Evolutionary conservation across 2,329 filamentous ascomycete species (phyloP).

Genomic region (Aaosphaeria pasadenensis): DNA sequence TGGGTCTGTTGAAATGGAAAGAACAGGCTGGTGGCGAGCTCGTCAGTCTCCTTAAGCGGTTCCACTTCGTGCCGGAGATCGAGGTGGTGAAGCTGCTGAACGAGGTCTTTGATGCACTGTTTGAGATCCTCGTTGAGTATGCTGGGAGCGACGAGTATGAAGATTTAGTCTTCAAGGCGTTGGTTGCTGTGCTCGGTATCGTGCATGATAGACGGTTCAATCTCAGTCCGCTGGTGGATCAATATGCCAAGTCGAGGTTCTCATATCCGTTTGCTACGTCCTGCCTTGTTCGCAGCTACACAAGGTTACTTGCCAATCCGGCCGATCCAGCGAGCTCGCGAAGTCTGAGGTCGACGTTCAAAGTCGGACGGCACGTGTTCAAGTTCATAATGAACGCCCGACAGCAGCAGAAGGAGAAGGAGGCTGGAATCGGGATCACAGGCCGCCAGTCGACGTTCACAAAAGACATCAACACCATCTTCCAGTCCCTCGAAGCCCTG

Average conservation of each 20-base stretch:
- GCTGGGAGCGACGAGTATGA: constrained; percentile 91
- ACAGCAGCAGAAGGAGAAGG: constrained; percentile 82
- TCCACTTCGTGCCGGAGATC: constrained; percentile 93
- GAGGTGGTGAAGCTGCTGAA: constrained; percentile 93
- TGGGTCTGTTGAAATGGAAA: constrained; percentile 84
- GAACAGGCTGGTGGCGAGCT: constrained; percentile 71
- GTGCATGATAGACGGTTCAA: constrained; percentile 94
- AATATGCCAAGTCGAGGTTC: constrained; percentile 84
- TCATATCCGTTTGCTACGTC: constrained; percentile 91
- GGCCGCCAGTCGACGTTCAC: constrained; percentile 70
- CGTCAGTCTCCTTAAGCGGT: constrained; percentile 70
- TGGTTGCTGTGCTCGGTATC: constrained; percentile 88
- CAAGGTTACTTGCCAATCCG: constrained; percentile 76
- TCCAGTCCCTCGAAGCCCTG: constrained; percentile 82
- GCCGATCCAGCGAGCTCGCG: constrained; percentile 80
- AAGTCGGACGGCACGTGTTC: constrained; percentile 87
- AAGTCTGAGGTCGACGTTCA: constrained; percentile 86
- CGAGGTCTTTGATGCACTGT: constrained; percentile 86
- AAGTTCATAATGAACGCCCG: constrained; percentile 92
- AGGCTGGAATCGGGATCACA: constrained; percentile 81
- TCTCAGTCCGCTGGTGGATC: constrained; percentile 82
- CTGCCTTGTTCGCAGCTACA: constrained; percentile 83
- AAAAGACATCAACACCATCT: constrained; percentile 79
- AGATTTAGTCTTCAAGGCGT: constrained; percentile 83
- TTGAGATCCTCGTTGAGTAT: constrained; percentile 86